These are phyloP conservation scores for Gracilaria vermiculophylla DNA, from an alignment of 23 red algal genomes.

Conservation along the genomic window DNA sequence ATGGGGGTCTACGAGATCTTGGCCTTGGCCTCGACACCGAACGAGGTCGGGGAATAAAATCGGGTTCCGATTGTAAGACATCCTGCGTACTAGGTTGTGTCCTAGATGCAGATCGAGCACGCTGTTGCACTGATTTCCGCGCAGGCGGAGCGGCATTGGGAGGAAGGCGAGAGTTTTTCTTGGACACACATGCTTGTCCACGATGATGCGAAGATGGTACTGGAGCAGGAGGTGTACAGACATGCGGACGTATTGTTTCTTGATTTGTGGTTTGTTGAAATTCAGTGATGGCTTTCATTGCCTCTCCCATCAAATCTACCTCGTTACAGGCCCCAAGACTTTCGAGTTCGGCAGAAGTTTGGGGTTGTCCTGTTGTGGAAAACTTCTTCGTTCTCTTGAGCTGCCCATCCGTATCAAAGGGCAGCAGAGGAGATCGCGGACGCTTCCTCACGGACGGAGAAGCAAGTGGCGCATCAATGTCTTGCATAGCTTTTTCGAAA, in stretches of 20 bases:
- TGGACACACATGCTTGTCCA: not conserved
- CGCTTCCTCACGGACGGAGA: not conserved
- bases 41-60: constrained; percentile 17
- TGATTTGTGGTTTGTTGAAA: not conserved
- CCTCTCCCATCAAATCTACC: too few relatives aligned
- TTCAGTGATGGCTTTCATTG: not conserved
- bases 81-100: not conserved
- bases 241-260: not conserved
- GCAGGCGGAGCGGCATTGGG: constrained; percentile 8
- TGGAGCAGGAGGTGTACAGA: not conserved
- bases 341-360: not conserved
- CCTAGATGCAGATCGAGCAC: not conserved
- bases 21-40: not conserved
- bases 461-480: constrained; percentile 5
- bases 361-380: not conserved
- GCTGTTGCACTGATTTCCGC: not conserved
- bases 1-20: not conserved
- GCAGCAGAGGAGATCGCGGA: not conserved
- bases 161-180: not conserved
- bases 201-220: not conserved
- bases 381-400: not conserved
- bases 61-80: constrained; percentile 12
- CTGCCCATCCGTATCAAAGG: not conserved
- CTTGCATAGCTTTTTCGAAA: not conserved
- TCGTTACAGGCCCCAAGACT: not conserved